Base-by-base conservation (phyloP, 805 yeast species). In the Pichia cephalocereana region DNA sequence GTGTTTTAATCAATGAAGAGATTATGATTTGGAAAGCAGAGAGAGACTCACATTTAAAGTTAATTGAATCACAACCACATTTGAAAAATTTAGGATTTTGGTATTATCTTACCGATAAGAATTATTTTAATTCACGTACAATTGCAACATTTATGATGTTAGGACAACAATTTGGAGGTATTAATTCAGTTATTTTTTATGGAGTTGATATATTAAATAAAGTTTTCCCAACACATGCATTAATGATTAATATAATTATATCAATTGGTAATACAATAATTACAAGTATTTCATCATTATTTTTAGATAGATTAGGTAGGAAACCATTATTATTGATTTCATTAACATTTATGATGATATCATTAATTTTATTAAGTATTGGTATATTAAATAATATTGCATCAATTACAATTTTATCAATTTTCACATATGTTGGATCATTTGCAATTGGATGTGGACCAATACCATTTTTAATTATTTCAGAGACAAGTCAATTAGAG, bases 391-490 rank as follows among this genome's bases (percentile, higher is more conserved):
- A 62, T 17, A 63, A 70, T 2, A 67, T 67, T 44, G 70, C 85
- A 0, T 32, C 66, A 0, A 51, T 82, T 14, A 74, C 90, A 1
- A 80, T 84, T 1, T 44, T 75, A 1, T 80, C 89, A 11, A 82
- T 89, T 0, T 76, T 87, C 46, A 60, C 75, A 1, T 90, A 88
- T 61, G 89, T 91, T 44, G 80, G 84, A 0, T 77, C 88, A 28
- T 93, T 91, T 70, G 98, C 97, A 0, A 69, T 85, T 34, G 99
- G 99, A 0, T 64, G 89, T 52, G 99, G 99, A 0, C 99, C 99
- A 8, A 89, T 93, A 47, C 99, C 99, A 40, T 91, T 93, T 67
- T 68, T 91, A 55, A 67, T 90, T 46, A 82, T 91, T 11, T 79
- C 95, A 8, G 98, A 93, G 62, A 81, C 91, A n/a, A 83, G 95